A percentile compares a stretch with the other conserved stretches of the same genome.
Conservation (phyloP, 192 early-diverging fungal genomes). For the Gaertneriomyces sp. region DNA sequence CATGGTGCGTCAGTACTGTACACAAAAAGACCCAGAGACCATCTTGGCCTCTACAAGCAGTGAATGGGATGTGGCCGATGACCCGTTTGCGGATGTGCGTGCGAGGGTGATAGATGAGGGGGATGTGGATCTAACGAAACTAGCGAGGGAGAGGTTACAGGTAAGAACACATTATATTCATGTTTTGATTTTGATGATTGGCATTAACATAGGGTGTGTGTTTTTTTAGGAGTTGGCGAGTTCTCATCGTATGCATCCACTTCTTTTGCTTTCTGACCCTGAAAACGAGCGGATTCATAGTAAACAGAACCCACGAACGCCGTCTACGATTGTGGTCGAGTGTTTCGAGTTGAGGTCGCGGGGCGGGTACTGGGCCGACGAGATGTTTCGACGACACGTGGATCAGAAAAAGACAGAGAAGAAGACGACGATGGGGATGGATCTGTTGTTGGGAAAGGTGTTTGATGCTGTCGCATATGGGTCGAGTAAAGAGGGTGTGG, state of each 20-base stretch:
- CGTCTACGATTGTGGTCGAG: slow-evolving; percentile 20
- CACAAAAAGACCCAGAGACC: not conserved
- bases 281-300: slow-evolving; percentile 4
- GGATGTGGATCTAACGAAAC: slow-evolving; percentile 2
- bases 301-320: slow-evolving; percentile 1
- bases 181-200: slow-evolving; percentile 6
- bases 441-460: too few relatives aligned
- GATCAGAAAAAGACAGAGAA: not conserved
- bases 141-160: slow-evolving; percentile 8
- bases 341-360: slow-evolving; percentile 4
- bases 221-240: slow-evolving; percentile 16
- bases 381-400: not conserved
- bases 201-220: not conserved
- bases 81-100: not conserved
- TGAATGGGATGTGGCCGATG: not conserved
- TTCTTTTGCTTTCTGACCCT: slow-evolving; percentile 7
- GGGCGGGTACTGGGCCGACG: not conserved
- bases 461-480: too few relatives aligned
- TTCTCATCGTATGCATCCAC: slow-evolving; percentile 14
- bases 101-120: not conserved
- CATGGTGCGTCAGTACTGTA: slow-evolving; percentile 3
- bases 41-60: not conserved
- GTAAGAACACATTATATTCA: not conserved
- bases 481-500: too few relatives aligned
- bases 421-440: not conserved